Conservation (phyloP, 164 flowering plant species). For the Macadamia integrifolia region DNA sequence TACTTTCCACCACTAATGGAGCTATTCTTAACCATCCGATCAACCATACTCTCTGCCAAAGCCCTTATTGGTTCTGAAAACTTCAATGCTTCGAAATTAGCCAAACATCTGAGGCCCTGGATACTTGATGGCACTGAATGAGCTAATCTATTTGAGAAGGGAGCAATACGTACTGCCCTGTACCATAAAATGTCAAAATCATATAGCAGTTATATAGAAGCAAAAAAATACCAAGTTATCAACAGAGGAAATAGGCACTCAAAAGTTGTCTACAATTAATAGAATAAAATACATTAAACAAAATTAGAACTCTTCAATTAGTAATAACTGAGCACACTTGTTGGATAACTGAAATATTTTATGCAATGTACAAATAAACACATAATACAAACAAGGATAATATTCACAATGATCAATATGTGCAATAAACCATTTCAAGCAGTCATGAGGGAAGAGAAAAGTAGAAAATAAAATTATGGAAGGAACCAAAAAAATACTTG, state of each 20-base stretch:
- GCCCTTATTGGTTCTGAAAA: slow-evolving; percentile 70
- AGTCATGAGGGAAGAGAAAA: neutral
- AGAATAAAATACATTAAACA: neutral
- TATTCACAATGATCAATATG: too few species aligned
- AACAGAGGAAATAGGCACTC: neutral
- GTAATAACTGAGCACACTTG: too few species aligned
- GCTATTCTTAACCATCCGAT: slow-evolving; percentile 72
- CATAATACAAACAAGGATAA: too few species aligned
- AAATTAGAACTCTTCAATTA: too few species aligned
- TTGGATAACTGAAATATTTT: too few species aligned
- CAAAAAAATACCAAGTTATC: neutral
- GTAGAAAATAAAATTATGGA: neutral
- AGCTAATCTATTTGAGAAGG: slow-evolving; percentile 96
- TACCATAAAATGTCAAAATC: slow-evolving; percentile 9
- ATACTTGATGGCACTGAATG: slow-evolving; percentile 64
- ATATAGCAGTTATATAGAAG: slow-evolving; percentile 1
- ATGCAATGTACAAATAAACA: too few species aligned
- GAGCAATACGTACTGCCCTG: slow-evolving; percentile 95
- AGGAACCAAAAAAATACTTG: neutral
- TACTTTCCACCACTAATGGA: slow-evolving; percentile 68
- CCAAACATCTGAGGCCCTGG: slow-evolving; percentile 81
- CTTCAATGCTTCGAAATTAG: slow-evolving; percentile 81
- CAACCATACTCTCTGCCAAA: slow-evolving; percentile 82
- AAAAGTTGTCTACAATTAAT: neutral
- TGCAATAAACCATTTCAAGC: too few species aligned